Base-by-base conservation (phyloP, 306 rosid genomes). In the Quercus alba region DNA sequence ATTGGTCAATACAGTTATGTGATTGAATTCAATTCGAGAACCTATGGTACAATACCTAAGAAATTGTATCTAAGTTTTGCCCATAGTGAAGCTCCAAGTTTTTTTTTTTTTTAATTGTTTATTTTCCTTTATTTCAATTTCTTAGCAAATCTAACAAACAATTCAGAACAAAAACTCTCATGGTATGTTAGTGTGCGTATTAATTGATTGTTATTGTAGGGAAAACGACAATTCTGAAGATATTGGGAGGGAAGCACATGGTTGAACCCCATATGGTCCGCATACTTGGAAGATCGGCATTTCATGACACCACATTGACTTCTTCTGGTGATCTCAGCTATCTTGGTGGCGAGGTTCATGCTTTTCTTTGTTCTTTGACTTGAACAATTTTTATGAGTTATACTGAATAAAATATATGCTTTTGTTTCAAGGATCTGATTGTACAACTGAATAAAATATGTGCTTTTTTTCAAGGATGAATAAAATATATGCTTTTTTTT, bases 171-270 rank as follows among this genome's bases (percentile, higher is more conserved):
- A 35, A 67, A 67, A 18, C 19, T 35, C 26, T 67, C 3, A 33
- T 18, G 8, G 46, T 67, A 52, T 3, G 15, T 44, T 44, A 44
- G 51, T 7, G 15, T 67, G 52, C 12, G 13, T 67, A 0, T 67
- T 67, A 35, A 67, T 31, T 10, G 15, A 10, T 19, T 67, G 28
- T 67, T 35, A 5, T 33, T 67, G 5, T 18, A 85, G 98, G 97
- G 0, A 93, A 94, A 81, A 94, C 98, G 4, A 91, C 98, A 8
- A 87, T 95, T 23, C 82, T 93, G 28, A 95, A 91, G 95, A 93
- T 95, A 73, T 56, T 94, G 56, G 99, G 97, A 75, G 97, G 97
- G 59, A 94, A 94, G 85, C 97, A 94, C 86, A 75, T 94, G 97
- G 99, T 93, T 68, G 97, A 94, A 4, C 99, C 92, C 4, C 83